These are phyloP conservation scores for Podaxis sp. DNA, from an alignment of 768 basidiomycete species.

Conservation along the genomic window DNA sequence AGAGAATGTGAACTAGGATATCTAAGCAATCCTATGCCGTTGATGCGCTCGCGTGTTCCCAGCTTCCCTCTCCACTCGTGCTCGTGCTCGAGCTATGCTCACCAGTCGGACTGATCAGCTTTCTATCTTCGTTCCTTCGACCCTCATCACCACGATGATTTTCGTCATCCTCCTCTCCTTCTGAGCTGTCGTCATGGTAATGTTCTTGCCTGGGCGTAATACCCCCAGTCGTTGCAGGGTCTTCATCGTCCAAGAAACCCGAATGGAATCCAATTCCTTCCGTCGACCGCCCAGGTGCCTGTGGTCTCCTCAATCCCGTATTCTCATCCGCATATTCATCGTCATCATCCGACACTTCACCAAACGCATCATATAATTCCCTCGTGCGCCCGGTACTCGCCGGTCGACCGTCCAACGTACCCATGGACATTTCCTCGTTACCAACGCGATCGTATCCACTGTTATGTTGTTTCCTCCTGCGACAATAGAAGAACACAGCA, in stretches of 20 bases:
- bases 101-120: conserved; percentile 17
- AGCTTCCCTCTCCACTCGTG: conserved; percentile 65
- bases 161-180: conserved; percentile 1
- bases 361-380: conserved; percentile 97
- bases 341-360: conserved; percentile 82
- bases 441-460: conserved; percentile 59
- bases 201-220: conserved; percentile 24
- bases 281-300: conserved; percentile 26
- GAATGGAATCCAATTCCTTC: conserved; percentile 65
- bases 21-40: conserved; percentile 2
- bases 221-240: conserved; percentile 36
- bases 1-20: neutral
- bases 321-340: conserved; percentile 77
- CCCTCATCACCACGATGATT: neutral
- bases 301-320: conserved; percentile 52
- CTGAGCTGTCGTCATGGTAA: conserved; percentile 46
- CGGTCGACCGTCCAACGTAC: conserved; percentile 46
- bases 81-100: conserved; percentile 33
- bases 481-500: conserved; percentile 79
- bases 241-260: conserved; percentile 83
- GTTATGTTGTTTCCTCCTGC: conserved; percentile 43
- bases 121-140: conserved; percentile 4
- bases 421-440: conserved; percentile 79
- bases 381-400: conserved; percentile 57
- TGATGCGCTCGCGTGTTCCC: conserved; percentile 65